Evolutionary conservation across 768 basidiomycete genomes (phyloP).

Genomic region (Phallus indusiatus): DNA sequence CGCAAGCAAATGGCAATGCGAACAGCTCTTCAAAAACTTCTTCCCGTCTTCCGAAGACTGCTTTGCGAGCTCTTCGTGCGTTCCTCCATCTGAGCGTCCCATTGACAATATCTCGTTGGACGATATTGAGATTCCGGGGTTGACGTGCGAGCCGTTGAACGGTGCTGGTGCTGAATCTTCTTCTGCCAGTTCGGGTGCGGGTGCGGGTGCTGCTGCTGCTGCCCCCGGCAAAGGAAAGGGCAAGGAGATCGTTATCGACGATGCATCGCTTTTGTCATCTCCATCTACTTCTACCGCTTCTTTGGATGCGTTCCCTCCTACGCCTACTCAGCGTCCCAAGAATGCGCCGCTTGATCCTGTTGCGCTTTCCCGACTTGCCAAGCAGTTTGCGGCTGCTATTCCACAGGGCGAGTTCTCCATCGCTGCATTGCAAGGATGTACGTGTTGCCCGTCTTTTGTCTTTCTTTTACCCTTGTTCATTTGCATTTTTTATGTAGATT

Average conservation of each 20-base stretch:
- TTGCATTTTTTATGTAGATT: constrained; percentile 32
- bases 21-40: constrained; percentile 82
- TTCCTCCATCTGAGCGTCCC: constrained; percentile 15
- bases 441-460: constrained; percentile 11
- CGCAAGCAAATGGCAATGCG: constrained; percentile 77
- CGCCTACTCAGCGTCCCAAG: constrained; percentile 52
- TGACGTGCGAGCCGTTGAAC: constrained; percentile 7
- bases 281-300: constrained; percentile 28
- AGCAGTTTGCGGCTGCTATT: constrained; percentile 69
- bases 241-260: constrained; percentile 28
- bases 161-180: background rate
- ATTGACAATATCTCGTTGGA: background rate
- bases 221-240: background rate
- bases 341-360: constrained; percentile 56
- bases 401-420: constrained; percentile 85
- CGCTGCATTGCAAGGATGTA: constrained; percentile 84
- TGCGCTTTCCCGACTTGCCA: constrained; percentile 59
- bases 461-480: background rate
- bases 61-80: constrained; percentile 16
- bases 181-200: too few relatives aligned
- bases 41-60: constrained; percentile 65
- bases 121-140: constrained; percentile 9
- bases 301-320: constrained; percentile 43
- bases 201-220: background rate
- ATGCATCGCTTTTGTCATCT: constrained; percentile 28